Percentiles rank a stretch among this genome's conserved stretches.
These are phyloP conservation scores for Ceratobasidium sp. DNA, from an alignment of 1,284 basidiomycete genomes.

Conservation along the genomic window DNA sequence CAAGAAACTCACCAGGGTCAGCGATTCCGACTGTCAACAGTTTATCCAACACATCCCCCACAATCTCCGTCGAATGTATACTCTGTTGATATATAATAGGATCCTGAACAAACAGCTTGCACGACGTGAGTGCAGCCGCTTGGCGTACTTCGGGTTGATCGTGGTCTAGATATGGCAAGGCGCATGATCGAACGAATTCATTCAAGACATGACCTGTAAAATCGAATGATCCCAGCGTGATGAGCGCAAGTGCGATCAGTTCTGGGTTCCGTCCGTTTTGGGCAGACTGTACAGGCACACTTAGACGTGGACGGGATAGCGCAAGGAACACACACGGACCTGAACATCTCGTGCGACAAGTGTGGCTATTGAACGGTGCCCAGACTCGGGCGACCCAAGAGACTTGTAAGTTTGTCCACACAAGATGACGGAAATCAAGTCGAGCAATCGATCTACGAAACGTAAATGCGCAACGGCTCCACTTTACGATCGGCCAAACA, in stretches of 20 bases:
- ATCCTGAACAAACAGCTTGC: constrained; percentile 90
- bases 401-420: constrained; percentile 86
- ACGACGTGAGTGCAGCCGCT: constrained; percentile 93
- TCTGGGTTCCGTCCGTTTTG: constrained; percentile 57
- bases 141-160: constrained; percentile 89
- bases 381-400: constrained; percentile 72
- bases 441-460: constrained; percentile 78
- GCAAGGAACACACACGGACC: too few relatives aligned
- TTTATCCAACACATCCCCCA: constrained; percentile 98
- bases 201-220: constrained; percentile 94
- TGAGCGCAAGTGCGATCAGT: constrained; percentile 83
- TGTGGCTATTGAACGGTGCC: constrained; percentile 35
- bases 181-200: constrained; percentile 94
- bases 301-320: too few relatives aligned
- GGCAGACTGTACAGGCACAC: constrained; percentile 30
- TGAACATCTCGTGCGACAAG: constrained; percentile 49
- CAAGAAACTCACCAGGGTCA: constrained; percentile 76
- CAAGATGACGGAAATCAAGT: constrained; percentile 80
- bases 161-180: constrained; percentile 93
- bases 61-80: constrained; percentile 96
- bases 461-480: constrained; percentile 34
- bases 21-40: constrained; percentile 96
- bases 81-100: constrained; percentile 97
- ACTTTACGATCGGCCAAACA: constrained; percentile 23
- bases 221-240: constrained; percentile 91